phyloP scores from a whole-genome alignment of 148 eudicot genomes.

The Rhododendron mucronatum region DNA sequence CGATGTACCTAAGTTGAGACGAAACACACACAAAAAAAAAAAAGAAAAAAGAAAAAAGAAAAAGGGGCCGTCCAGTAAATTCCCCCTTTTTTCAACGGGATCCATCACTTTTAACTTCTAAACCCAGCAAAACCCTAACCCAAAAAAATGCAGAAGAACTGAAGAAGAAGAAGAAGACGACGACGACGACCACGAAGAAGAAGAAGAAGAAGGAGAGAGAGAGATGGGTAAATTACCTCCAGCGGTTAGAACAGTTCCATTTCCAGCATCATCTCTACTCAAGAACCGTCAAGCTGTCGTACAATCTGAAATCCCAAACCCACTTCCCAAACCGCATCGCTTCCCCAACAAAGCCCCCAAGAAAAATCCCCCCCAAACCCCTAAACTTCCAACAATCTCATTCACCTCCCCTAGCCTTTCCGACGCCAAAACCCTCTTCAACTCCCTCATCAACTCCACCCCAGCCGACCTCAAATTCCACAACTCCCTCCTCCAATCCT shows the following conservation, averaged over 20 bases:
- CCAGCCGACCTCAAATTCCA: conserved; percentile 27
- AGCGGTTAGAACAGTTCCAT: conserved; percentile 23
- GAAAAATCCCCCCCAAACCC: conserved; percentile 18
- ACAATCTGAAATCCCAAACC: conserved; percentile 7
- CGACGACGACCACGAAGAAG: neutral
- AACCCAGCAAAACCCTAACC: conserved; percentile 8
- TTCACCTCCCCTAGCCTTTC: conserved; percentile 45
- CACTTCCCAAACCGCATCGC: conserved; percentile 4
- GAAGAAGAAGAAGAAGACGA: too few relatives aligned
- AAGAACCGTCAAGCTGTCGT: conserved; percentile 6
- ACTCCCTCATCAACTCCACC: conserved; percentile 33
- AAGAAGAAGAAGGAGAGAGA: neutral
- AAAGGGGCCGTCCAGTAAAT: too few relatives aligned
- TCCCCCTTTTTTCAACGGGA: neutral
- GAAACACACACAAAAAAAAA: too few relatives aligned
- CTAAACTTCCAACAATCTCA: conserved; percentile 13
- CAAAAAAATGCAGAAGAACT: neutral
- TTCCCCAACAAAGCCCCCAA: conserved; percentile 3
- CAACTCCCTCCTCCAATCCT: conserved; percentile 60
- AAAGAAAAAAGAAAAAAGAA: too few relatives aligned
- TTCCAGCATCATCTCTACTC: conserved; percentile 21
- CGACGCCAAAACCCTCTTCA: conserved; percentile 49
- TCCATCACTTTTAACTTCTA: neutral
- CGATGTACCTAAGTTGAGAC: too few relatives aligned
- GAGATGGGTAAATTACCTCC: conserved; percentile 51